A percentile compares a stretch with the other conserved stretches of the same genome.
These are phyloP conservation scores for Colletotrichum aenigma DNA, from an alignment of 2,329 filamentous ascomycete species.

Conservation along the genomic window DNA sequence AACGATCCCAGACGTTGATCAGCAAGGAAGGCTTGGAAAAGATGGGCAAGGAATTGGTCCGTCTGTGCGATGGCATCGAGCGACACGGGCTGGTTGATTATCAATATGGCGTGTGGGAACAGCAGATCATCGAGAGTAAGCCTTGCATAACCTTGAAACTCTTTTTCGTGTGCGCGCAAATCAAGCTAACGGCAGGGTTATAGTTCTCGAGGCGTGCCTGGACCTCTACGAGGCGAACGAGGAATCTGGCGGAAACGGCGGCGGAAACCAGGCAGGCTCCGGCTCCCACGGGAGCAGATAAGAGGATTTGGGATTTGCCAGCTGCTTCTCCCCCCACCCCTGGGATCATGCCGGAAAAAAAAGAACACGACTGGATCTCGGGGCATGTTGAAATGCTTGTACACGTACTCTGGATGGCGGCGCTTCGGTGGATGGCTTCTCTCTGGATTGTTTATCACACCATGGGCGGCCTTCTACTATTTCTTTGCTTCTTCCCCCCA, in stretches of 20 bases:
- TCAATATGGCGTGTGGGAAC: constrained; percentile 95
- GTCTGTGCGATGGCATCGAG: constrained; percentile 85
- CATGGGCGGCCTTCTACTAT: background rate
- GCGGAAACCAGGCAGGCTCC: constrained; percentile 11
- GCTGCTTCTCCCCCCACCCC: background rate
- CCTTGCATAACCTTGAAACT: constrained; percentile 21
- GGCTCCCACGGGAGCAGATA: constrained; percentile 17
- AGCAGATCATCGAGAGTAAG: constrained; percentile 85
- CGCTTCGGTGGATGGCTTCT: background rate
- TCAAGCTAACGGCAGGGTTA: background rate
- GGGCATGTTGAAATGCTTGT: background rate
- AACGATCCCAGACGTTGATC: constrained; percentile 67
- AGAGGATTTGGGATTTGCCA: background rate
- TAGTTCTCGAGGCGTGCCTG: constrained; percentile 43
- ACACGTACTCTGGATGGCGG: background rate
- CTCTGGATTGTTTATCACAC: background rate
- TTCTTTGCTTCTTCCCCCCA: background rate
- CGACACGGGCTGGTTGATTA: constrained; percentile 96
- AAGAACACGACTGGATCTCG: background rate
- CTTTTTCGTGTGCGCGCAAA: background rate
- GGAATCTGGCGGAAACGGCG: constrained; percentile 34
- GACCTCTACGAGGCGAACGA: constrained; percentile 49
- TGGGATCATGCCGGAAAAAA: background rate
- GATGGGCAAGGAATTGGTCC: constrained; percentile 82
- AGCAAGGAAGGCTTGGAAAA: constrained; percentile 72